Percentiles rank a stretch among this genome's conserved stretches.
Evolutionary conservation across 83 land plant genomes (phyloP).

Genomic region (Picea mariana): DNA sequence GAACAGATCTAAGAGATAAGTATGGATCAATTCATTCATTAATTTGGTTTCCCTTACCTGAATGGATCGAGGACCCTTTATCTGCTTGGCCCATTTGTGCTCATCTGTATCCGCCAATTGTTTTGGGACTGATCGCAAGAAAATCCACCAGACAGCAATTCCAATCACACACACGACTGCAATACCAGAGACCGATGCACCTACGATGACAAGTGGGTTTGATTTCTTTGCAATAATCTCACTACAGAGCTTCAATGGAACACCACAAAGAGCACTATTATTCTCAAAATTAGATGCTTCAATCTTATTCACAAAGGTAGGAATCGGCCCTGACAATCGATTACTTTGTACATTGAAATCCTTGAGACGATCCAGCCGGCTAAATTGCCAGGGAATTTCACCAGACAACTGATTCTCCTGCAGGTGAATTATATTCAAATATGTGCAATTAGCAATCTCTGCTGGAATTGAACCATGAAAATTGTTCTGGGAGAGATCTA

Average conservation of each 20-base stretch:
- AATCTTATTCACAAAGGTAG: slow-evolving; percentile 12
- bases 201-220: slow-evolving; percentile 31
- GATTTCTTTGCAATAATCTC: slow-evolving; percentile 8
- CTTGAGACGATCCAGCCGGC: slow-evolving; percentile 28
- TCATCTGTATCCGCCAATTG: slow-evolving; percentile 43
- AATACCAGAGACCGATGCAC: slow-evolving; percentile 31
- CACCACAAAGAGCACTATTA: slow-evolving; percentile 71
- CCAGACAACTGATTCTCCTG: slow-evolving; percentile 40
- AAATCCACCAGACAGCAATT: slow-evolving; percentile 24
- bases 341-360: slow-evolving; percentile 35
- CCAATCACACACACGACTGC: slow-evolving; percentile 23
- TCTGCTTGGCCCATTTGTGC: slow-evolving; percentile 54
- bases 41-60: slow-evolving; percentile 32
- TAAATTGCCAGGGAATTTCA: slow-evolving; percentile 31
- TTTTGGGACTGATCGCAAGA: slow-evolving; percentile 9
- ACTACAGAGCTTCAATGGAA: slow-evolving; percentile 29
- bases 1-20: too few relatives aligned
- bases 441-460: slow-evolving; percentile 25
- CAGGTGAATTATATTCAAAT: slow-evolving; percentile 30
- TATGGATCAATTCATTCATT: not conserved
- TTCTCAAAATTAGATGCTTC: slow-evolving; percentile 26
- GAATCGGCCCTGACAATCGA: slow-evolving; percentile 36
- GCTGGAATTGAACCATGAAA: slow-evolving; percentile 49
- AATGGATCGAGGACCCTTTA: slow-evolving; percentile 39
- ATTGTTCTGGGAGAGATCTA: slow-evolving; percentile 44